Evolutionary conservation across 2,329 filamentous ascomycete genomes (phyloP), one percentile per base, ranked within the genome.

Genomic region (Mollisiaceae sp.): DNA sequence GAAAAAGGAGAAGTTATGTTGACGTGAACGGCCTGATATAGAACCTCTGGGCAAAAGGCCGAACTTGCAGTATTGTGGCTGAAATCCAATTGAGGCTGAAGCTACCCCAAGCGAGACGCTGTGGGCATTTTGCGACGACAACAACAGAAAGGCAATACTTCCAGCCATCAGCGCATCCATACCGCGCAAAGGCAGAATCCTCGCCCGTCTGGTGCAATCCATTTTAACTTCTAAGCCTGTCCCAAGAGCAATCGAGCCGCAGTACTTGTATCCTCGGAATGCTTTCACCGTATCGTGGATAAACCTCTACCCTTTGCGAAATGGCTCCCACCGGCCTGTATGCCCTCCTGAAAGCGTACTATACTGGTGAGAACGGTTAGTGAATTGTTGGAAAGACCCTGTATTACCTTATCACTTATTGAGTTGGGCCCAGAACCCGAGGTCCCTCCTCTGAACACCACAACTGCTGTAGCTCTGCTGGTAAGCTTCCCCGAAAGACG

Each of bases 281-380:
- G 45, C 45, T 50, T 50, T 20, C 45, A 2, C 24, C 14, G 24
- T 27, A 32, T 27, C 12, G 27, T 38, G 18, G 4, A 11, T 38
- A 41, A 38, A 38, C 32, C n/a, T 18, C 20, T 11, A 15, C 32
- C 32, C 36, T 5, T 5, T 38, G 11, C 4, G 39, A n/a, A n/a
- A 75, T 75, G 74, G 71, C 74, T 58, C 74, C 73, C 20, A 69
- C 66, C n/a, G 66, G 66, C 50, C 60, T 74, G 32, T 70, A 68
- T 60, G 41, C 59, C 41, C 69, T 71, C 59, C 52, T 75, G 20
- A 74, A 72, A 60, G 67, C 70, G 14, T 71, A 70, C 41, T 71
- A 70, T 35, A 66, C 64, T 4, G 67, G 69, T 12, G 69, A 71
- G 59, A 71, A 69, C 55, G 71, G 73, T 75, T 22, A 64, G 70